A percentile compares a stretch with the other conserved stretches of the same genome.
Evolutionary conservation across 768 basidiomycete species (phyloP).

Genomic region (Podaxis rugospora): DNA sequence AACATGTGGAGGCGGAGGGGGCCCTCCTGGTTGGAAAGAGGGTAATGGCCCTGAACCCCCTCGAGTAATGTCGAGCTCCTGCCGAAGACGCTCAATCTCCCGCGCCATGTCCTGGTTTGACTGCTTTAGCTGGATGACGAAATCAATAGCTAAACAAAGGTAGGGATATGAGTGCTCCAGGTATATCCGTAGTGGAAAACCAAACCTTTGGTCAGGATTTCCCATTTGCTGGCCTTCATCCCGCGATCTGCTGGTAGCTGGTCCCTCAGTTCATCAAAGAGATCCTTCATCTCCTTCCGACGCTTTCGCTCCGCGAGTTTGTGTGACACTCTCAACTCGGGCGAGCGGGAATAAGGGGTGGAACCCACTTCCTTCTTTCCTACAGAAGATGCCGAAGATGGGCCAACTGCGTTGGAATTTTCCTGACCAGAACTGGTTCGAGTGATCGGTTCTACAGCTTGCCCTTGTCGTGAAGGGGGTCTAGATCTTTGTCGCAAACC

Average conservation of each 20-base stretch:
- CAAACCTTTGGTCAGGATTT: conserved; percentile 93
- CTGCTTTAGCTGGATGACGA: conserved; percentile 74
- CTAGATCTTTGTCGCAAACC: conserved; percentile 62
- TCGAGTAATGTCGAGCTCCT: conserved; percentile 65
- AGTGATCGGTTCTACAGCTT: conserved; percentile 36
- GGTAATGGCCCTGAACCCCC: conserved; percentile 37
- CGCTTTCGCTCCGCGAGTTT: conserved; percentile 97
- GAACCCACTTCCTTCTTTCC: conserved; percentile 47
- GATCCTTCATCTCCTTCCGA: conserved; percentile 98
- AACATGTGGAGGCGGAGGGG: conserved; percentile 44
- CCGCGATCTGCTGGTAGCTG: conserved; percentile 88
- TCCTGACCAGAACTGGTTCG: conserved; percentile 40
- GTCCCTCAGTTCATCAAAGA: conserved; percentile 95
- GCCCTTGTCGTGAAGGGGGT: conserved; percentile 57
- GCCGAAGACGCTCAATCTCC: conserved; percentile 74
- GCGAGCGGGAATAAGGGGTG: conserved; percentile 92
- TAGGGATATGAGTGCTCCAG: background rate
- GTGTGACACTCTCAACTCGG: conserved; percentile 92
- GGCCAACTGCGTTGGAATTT: conserved; percentile 34
- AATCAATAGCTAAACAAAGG: conserved; percentile 67
- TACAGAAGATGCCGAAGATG: conserved; percentile 29
- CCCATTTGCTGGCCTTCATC: conserved; percentile 99
- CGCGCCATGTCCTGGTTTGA: conserved; percentile 71
- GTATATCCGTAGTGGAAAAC: conserved; percentile 13
- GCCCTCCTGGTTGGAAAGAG: conserved; percentile 44